Conservation (phyloP, 345 rosid species). For the Aethionema arabicum region DNA sequence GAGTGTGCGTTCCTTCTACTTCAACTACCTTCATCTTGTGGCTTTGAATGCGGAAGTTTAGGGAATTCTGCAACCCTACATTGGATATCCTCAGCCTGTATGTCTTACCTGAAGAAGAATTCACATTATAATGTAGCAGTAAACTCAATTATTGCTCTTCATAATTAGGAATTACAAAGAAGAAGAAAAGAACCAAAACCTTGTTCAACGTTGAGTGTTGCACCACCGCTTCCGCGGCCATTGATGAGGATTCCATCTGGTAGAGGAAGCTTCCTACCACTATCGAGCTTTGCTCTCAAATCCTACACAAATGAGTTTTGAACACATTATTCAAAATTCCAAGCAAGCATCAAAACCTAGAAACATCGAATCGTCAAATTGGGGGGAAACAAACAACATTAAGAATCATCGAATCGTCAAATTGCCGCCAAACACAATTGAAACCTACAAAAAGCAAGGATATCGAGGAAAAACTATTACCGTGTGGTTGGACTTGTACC, state of each 20-base stretch:
- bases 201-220: slow-evolving; percentile 72
- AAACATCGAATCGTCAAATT: background rate
- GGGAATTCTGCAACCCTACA: slow-evolving; percentile 78
- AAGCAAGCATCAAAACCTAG: background rate
- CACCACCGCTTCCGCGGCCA: slow-evolving; percentile 81
- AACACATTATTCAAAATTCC: background rate
- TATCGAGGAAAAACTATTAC: slow-evolving; percentile 28
- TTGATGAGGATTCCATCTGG: slow-evolving; percentile 93
- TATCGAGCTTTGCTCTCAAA: slow-evolving; percentile 57
- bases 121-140: slow-evolving; percentile 4
- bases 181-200: slow-evolving; percentile 39
- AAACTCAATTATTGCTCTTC: slow-evolving; percentile 1
- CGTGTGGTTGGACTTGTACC: slow-evolving; percentile 76
- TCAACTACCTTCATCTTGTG: slow-evolving; percentile 80
- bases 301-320: slow-evolving; percentile 38
- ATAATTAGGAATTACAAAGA: background rate
- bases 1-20: slow-evolving; percentile 91
- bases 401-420: background rate
- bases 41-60: slow-evolving; percentile 89
- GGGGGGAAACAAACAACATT: background rate
- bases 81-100: slow-evolving; percentile 92
- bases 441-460: too few species aligned
- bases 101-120: slow-evolving; percentile 47
- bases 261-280: slow-evolving; percentile 67
- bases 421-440: too few species aligned